Evolutionary conservation across 2,329 filamentous ascomycete species (phyloP).

Genomic region (Lasiodiplodia hormozganensis): DNA sequence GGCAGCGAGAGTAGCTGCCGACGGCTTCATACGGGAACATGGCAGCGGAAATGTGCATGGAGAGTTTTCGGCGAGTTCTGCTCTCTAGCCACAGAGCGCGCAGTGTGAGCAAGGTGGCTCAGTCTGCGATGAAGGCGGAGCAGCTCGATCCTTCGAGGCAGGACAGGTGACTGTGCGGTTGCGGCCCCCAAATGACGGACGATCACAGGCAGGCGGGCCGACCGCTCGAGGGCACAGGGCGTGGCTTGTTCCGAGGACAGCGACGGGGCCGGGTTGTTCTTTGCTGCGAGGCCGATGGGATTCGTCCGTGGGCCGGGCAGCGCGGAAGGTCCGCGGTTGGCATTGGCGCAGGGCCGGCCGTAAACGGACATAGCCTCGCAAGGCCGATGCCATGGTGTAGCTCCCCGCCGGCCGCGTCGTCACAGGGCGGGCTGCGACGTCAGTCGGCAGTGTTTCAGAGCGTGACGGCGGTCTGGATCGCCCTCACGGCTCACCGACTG

Average conservation of each 20-base stretch:
- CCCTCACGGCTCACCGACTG: slow-evolving; percentile 18
- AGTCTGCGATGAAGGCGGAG: slow-evolving; percentile 13
- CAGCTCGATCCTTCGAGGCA: slow-evolving; percentile 24
- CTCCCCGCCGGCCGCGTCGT: background rate
- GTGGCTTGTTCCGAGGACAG: slow-evolving; percentile 18
- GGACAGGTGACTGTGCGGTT: slow-evolving; percentile 13
- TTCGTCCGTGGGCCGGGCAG: slow-evolving; percentile 11
- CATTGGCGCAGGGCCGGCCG: slow-evolving; percentile 1
- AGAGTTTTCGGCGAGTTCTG: slow-evolving; percentile 20
- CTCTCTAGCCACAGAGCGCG: slow-evolving; percentile 16
- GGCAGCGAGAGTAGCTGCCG: background rate
- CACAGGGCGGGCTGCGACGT: slow-evolving; percentile 17
- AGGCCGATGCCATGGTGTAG: background rate
- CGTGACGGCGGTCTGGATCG: slow-evolving; percentile 20
- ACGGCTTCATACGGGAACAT: background rate
- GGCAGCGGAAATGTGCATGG: background rate
- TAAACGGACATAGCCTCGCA: slow-evolving; percentile 8
- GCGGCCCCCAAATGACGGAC: slow-evolving; percentile 22
- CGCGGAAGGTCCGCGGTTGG: background rate
- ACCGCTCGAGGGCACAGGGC: slow-evolving; percentile 5
- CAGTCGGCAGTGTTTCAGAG: slow-evolving; percentile 23
- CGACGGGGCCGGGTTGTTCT: slow-evolving; percentile 6
- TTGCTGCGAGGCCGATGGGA: slow-evolving; percentile 9
- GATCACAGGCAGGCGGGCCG: slow-evolving; percentile 22
- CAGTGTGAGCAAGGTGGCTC: slow-evolving; percentile 11